Conservation (phyloP, 169 alveolate species). For the Plasmodium ovale region DNA sequence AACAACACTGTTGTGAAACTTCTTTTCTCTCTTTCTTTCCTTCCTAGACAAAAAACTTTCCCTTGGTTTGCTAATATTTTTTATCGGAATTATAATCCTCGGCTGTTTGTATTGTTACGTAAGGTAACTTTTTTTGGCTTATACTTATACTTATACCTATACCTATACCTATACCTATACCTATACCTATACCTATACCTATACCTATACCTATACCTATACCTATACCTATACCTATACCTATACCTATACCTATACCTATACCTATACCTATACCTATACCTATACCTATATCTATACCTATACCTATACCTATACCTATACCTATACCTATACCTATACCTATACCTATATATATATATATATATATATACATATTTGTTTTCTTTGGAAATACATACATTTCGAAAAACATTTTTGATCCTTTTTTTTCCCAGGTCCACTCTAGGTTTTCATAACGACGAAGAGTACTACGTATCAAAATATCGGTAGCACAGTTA, state of each 20-base stretch:
- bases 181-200: too few relatives aligned
- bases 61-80: slow-evolving; percentile 54
- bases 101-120: slow-evolving; percentile 66
- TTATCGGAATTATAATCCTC: slow-evolving; percentile 24
- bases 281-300: too few relatives aligned
- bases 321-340: too few relatives aligned
- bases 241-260: too few relatives aligned
- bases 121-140: slow-evolving; percentile 44
- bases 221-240: too few relatives aligned
- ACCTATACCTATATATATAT: too few relatives aligned
- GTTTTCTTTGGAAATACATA: slow-evolving; percentile 2
- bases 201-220: too few relatives aligned
- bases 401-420: slow-evolving; percentile 8
- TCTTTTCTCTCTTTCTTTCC: not conserved
- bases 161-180: too few relatives aligned
- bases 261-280: too few relatives aligned
- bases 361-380: not conserved
- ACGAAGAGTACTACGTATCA: slow-evolving; percentile 69
- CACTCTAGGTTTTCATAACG: slow-evolving; percentile 52
- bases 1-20: not conserved
- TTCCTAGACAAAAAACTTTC: slow-evolving; percentile 54
- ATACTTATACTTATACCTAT: too few relatives aligned
- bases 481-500: slow-evolving; percentile 21
- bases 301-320: too few relatives aligned
- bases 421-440: slow-evolving; percentile 24